phyloP scores from a whole-genome alignment of 2,329 filamentous ascomycete species.

The Exophiala xenobiotica region DNA sequence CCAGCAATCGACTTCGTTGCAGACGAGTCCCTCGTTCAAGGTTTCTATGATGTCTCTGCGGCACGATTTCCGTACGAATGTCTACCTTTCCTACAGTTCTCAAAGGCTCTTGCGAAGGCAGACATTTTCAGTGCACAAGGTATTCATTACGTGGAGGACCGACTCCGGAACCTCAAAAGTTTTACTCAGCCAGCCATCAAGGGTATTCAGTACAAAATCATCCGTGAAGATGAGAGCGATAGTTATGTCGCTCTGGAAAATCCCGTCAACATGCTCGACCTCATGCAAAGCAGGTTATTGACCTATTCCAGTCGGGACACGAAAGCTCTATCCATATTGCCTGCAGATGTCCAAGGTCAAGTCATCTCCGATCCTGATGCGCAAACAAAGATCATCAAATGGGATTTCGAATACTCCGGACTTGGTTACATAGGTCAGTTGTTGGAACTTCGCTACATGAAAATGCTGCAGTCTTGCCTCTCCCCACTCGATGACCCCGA shows the following conservation, averaged over 20 bases:
- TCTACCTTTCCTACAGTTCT: conserved; percentile 71
- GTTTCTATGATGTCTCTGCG: conserved; percentile 66
- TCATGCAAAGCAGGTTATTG: conserved; percentile 31
- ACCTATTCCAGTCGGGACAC: conserved; percentile 30
- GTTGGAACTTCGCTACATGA: conserved; percentile 49
- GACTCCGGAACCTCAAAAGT: conserved; percentile 67
- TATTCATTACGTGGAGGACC: conserved; percentile 56
- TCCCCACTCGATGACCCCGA: conserved; percentile 52
- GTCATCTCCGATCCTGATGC: conserved; percentile 79
- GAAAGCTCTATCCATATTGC: conserved; percentile 17
- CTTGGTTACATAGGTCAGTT: conserved; percentile 75
- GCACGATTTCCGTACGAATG: conserved; percentile 84
- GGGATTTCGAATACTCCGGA: conserved; percentile 73
- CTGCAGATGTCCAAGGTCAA: conserved; percentile 42
- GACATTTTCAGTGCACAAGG: conserved; percentile 48
- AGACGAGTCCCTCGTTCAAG: conserved; percentile 57
- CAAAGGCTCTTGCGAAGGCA: conserved; percentile 60
- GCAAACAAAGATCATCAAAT: conserved; percentile 72
- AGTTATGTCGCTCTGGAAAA: conserved; percentile 69
- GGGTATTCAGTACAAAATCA: conserved; percentile 72
- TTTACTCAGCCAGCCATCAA: conserved; percentile 76
- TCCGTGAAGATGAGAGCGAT: conserved; percentile 80
- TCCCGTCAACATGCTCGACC: conserved; percentile 53
- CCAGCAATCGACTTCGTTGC: conserved; percentile 53
- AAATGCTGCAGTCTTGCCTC: conserved; percentile 49